Evolutionary conservation across 306 rosid genomes (phyloP), one percentile per base, ranked within the genome.

Genomic region (Canavalia gladiata): DNA sequence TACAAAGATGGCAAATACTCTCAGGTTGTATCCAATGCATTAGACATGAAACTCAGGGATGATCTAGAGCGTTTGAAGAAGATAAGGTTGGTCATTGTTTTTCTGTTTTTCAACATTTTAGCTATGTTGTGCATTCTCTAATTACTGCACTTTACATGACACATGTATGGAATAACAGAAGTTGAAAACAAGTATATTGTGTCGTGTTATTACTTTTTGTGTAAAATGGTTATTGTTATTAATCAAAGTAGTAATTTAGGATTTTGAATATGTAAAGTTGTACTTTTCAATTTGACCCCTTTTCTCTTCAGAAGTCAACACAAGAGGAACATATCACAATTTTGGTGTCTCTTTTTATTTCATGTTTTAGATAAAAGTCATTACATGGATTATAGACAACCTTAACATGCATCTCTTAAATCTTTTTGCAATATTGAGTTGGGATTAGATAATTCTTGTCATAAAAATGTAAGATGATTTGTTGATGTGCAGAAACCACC

Each of bases 41-140:
- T 92, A 84, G 97, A 92, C 77, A 92, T 92, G 97, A 92, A 92
- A 85, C 91, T 90, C 46, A 90, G 97, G 87, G 97, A 92, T 76
- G 94, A 92, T 76, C 90, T 92, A 42, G 97, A 92, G 89, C 87
- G 97, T n/a, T 82, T 92, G 91, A 92, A 92, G 91, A 92, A 92
- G 90, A 92, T 92, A 87, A 92, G 95, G 97, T 92, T 25, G 18
- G 39, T 63, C 43, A 7, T 63, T 72, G 3, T 46, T 11, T 5
- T 18, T 72, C 1, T 46, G 34, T 55, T 78, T 29, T 6, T 65
- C 6, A 67, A 45, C 8, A 8, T 72, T 25, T 34, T 74, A 1
- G 43, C 64, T 7, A 11, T n/a, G 35, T 0, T 66, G 4, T 60
- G 45, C 46, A 47, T 13, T 70, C 31, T 33, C 18, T 67, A 7